Evolutionary conservation across 805 yeast genomes (phyloP).

Genomic region (Diddensiella santjacobensis): DNA sequence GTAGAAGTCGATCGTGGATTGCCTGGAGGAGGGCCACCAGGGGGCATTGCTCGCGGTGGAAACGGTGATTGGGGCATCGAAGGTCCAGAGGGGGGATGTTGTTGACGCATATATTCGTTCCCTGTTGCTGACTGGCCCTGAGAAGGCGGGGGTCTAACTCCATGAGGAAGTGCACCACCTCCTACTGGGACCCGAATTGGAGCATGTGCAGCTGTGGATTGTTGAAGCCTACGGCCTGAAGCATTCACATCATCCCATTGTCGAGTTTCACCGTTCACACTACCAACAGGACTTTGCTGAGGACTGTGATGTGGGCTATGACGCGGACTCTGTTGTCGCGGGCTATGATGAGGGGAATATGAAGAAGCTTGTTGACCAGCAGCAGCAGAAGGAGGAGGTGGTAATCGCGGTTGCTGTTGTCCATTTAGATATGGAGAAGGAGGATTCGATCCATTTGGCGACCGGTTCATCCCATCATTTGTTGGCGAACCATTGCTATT

Average conservation of each 20-base stretch:
- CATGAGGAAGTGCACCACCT: too few relatives aligned
- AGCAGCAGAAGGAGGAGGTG: background rate
- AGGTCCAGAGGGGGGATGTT: too few relatives aligned
- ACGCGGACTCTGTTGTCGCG: background rate
- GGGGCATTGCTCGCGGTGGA: background rate
- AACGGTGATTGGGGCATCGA: slow-evolving; percentile 1
- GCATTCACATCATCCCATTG: background rate
- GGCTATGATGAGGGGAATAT: background rate
- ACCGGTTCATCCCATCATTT: too few relatives aligned
- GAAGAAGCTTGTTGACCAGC: background rate
- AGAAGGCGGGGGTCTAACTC: too few relatives aligned
- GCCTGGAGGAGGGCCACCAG: too few relatives aligned
- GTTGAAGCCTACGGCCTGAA: background rate
- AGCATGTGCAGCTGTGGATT: background rate
- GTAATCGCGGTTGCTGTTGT: background rate
- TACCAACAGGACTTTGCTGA: background rate
- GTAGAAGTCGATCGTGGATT: slow-evolving; percentile 1
- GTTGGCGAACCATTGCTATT: background rate
- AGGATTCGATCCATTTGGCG: background rate
- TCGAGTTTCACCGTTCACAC: too few relatives aligned
- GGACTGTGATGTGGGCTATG: background rate
- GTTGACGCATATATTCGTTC: background rate
- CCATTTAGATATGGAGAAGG: background rate
- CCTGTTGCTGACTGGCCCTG: background rate
- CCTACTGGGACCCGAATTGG: background rate